Conservation (phyloP, 345 rosid genomes). For the Lenwebbia sp. region DNA sequence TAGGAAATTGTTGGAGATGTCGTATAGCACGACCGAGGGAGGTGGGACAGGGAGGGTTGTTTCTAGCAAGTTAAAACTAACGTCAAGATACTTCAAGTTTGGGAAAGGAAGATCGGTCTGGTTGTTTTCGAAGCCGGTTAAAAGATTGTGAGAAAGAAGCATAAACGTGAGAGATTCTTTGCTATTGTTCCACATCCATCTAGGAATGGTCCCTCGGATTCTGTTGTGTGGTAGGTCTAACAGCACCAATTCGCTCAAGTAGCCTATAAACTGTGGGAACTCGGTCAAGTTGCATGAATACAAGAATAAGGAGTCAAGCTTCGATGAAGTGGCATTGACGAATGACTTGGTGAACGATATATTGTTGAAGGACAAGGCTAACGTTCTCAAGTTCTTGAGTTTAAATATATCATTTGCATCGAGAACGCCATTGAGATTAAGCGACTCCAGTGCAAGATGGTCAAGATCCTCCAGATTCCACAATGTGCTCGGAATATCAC, state of each 20-base stretch:
- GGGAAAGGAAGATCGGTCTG: background rate
- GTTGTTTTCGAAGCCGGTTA: background rate
- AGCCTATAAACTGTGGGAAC: background rate
- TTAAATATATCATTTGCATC: background rate
- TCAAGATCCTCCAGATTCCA: background rate
- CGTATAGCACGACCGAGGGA: fast-evolving
- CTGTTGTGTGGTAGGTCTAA: fast-evolving
- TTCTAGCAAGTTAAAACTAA: background rate
- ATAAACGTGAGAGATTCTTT: fast-evolving
- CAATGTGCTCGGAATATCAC: background rate
- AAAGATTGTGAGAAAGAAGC: background rate
- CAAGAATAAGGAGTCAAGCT: fast-evolving
- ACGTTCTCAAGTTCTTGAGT: fast-evolving
- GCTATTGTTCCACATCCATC: background rate
- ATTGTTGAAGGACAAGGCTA: fast-evolving
- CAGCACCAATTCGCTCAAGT: fast-evolving
- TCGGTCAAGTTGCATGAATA: background rate
- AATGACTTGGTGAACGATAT: background rate
- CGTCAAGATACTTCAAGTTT: background rate
- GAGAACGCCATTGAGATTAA: background rate
- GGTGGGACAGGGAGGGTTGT: background rate
- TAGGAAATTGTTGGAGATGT: background rate
- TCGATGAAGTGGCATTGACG: background rate
- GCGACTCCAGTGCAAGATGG: fast-evolving
- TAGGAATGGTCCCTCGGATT: background rate